phyloP scores from a whole-genome alignment of 2,329 filamentous ascomycete genomes.

The Monilinia vaccinii-corymbosi region DNA sequence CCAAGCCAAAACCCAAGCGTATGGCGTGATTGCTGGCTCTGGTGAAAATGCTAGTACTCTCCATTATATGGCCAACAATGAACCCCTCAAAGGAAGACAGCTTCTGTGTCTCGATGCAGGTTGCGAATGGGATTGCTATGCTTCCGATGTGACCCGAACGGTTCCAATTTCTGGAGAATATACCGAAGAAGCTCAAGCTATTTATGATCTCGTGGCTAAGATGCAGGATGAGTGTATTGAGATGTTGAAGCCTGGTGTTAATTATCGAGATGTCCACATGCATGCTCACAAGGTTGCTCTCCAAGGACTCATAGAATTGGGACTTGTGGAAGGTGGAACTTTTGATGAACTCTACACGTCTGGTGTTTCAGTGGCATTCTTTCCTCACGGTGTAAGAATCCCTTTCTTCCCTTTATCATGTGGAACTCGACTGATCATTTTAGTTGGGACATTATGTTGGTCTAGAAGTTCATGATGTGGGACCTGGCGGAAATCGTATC shows the following conservation, averaged over 20 bases:
- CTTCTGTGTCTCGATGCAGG: constrained; percentile 81
- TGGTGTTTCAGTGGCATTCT: constrained; percentile 52
- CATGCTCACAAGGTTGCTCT: constrained; percentile 66
- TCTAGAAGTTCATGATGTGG: constrained; percentile 55
- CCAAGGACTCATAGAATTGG: constrained; percentile 59
- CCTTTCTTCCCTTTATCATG: background rate
- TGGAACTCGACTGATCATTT: background rate
- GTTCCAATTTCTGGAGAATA: constrained; percentile 70
- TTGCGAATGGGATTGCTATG: constrained; percentile 77
- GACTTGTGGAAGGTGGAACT: constrained; percentile 58
- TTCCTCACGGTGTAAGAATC: constrained; percentile 46
- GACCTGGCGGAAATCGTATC: constrained; percentile 27
- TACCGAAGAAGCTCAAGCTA: constrained; percentile 55
- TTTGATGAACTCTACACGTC: constrained; percentile 43
- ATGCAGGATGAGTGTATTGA: constrained; percentile 75
- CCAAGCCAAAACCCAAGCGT: constrained; percentile 71
- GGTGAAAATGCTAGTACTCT: constrained; percentile 76
- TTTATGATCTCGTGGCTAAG: constrained; percentile 68
- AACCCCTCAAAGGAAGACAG: constrained; percentile 58
- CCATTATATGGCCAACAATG: constrained; percentile 78
- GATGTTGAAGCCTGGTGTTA: constrained; percentile 57
- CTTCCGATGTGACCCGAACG: constrained; percentile 82
- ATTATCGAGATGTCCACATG: constrained; percentile 64
- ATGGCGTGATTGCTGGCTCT: constrained; percentile 79
- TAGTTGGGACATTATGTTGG: constrained; percentile 45